These are phyloP conservation scores for Fusarium denticulatum DNA, from an alignment of 2,329 filamentous ascomycete species.

Conservation along the genomic window DNA sequence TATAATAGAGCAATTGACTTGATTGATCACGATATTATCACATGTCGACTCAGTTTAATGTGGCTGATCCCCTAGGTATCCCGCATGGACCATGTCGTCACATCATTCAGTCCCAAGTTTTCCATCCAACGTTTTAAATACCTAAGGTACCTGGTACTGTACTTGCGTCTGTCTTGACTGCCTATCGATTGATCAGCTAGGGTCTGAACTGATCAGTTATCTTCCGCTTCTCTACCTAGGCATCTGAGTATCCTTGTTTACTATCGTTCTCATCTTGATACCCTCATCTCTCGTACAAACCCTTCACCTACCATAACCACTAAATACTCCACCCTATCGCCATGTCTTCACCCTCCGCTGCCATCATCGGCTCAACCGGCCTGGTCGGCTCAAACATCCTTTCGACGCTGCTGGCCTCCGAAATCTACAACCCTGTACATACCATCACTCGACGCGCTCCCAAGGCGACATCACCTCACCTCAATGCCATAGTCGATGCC, in stretches of 20 bases:
- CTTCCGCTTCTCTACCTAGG: background rate
- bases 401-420: constrained; percentile 65
- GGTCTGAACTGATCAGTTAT: background rate
- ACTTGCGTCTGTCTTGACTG: background rate
- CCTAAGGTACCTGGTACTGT: no score
- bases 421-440: constrained; percentile 63
- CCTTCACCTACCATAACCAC: background rate
- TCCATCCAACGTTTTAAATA: background rate
- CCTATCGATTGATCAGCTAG: background rate
- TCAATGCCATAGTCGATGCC: constrained; percentile 68
- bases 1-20: background rate
- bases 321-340: background rate
- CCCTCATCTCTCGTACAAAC: background rate
- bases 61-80: background rate
- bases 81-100: constrained; percentile 9
- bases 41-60: background rate
- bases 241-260: background rate
- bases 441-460: constrained; percentile 76
- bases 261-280: background rate
- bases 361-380: constrained; percentile 72
- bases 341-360: constrained; percentile 54
- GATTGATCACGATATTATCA: background rate
- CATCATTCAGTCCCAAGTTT: background rate
- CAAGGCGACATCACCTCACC: constrained; percentile 64
- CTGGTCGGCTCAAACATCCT: constrained; percentile 81